A percentile compares a stretch with the other conserved stretches of the same genome.
Evolutionary conservation across 192 early-diverging fungal genomes (phyloP).

Genomic region (Coemansia sp.): DNA sequence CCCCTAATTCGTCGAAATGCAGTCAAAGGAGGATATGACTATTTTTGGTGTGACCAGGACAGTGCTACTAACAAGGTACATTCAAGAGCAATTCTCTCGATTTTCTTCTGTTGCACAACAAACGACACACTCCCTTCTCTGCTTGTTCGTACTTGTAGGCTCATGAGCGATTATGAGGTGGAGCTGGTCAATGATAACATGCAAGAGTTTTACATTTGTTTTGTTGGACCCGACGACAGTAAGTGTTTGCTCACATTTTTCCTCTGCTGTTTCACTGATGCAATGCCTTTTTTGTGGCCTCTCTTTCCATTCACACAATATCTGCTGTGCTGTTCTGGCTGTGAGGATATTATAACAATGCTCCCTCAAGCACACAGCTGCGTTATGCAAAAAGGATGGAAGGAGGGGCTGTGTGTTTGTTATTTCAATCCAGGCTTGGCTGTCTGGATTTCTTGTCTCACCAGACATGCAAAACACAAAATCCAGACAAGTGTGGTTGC

Average conservation of each 20-base stretch:
- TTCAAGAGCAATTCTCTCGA: no score
- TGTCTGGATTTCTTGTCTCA: no score
- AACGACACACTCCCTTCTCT: no score
- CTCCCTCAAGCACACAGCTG: not conserved
- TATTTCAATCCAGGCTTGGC: no score
- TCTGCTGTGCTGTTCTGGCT: no score
- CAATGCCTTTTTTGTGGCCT: slow-evolving; percentile 1
- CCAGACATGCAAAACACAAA: no score
- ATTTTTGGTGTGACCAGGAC: not conserved
- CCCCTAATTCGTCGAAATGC: not conserved
- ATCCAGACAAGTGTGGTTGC: not conserved
- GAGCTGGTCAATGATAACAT: slow-evolving; percentile 98
- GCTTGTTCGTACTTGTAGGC: slow-evolving; percentile 54
- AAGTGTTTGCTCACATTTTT: slow-evolving; percentile 43
- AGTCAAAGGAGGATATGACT: not conserved
- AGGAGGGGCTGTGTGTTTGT: not conserved
- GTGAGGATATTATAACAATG: not conserved
- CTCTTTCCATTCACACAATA: not conserved
- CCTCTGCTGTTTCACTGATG: not conserved
- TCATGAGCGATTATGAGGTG: slow-evolving; percentile 99
- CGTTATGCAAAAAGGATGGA: not conserved
- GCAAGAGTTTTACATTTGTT: slow-evolving; percentile 97
- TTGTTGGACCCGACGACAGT: slow-evolving; percentile 94
- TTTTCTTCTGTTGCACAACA: not conserved
- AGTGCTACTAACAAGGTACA: not conserved